Evolutionary conservation across 2,329 filamentous ascomycete genomes (phyloP), one percentile per base, ranked within the genome.

Genomic region (Hypoxylon sp.): DNA sequence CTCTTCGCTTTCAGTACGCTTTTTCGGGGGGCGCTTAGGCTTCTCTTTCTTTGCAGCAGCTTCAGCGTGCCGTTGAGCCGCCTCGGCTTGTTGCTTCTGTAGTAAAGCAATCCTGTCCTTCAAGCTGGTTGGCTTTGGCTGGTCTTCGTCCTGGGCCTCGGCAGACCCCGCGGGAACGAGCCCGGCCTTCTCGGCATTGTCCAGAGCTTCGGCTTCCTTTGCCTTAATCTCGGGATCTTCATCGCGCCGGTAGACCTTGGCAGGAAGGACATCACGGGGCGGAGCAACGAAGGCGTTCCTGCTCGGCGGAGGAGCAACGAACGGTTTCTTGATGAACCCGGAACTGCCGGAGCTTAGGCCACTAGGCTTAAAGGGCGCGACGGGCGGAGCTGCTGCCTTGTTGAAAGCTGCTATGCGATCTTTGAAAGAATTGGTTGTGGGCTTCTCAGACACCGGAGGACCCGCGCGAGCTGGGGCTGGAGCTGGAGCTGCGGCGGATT

Each of bases 401-500:
- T 99, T 99, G 79, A 99, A 99, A 40, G 95, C 94, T 27, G 95
- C 95, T 72, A 99, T 97, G 62, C 95, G 90, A 76, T 98, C 95
- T 72, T 86, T 93, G 79, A 99, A 98, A 1, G 95, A 92, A 70
- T 85, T 90, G 41, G 79, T 82, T 9, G 75, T 73, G 23, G 92
- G 91, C 74, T 96, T 97, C 67, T 92, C 91, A 8, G 80, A 75
- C 8, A 83, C 81, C 10, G 91, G 89, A 33, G 90, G 88, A 18
- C 87, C 81, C 58, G 85, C 86, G 79, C 81, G 51, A 78, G 73
- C 67, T 79, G 83, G 61, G 72, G 69, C 21, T 80, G 83, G 61
- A 72, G 70, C 21, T 37, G 20, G 74, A n/a, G n/a, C 31, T 60
- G 51, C 69, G 57, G 37, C 6, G 13, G 38, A 11, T 7, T 74